Evolutionary conservation across 352 stramenopile genomes (phyloP).

Genomic region (Blastocystis sp.): DNA sequence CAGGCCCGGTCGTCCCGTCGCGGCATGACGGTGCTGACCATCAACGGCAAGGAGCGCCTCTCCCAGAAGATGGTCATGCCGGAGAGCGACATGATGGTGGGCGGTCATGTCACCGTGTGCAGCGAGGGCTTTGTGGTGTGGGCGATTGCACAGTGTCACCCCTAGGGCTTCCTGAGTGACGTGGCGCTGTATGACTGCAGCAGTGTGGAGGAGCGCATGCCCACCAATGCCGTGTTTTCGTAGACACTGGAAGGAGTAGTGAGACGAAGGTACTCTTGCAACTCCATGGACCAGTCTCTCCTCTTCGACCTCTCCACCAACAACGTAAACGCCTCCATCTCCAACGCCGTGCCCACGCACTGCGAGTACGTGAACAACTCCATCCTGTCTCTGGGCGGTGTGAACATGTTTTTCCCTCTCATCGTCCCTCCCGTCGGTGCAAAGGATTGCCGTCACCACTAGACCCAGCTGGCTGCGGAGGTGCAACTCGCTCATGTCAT

Average conservation of each 20-base stretch:
- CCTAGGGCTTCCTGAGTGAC: neutral
- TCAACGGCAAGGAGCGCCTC: neutral
- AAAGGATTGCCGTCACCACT: neutral
- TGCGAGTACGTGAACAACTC: conserved; percentile 23
- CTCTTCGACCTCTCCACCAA: conserved; percentile 3
- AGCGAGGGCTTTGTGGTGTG: conserved; percentile 10
- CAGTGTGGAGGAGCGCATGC: neutral
- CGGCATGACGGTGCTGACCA: neutral
- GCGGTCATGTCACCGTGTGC: neutral
- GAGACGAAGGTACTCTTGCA: neutral
- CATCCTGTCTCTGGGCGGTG: neutral
- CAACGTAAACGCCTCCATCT: conserved; percentile 16
- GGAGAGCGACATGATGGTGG: neutral
- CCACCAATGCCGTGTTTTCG: conserved; percentile 2
- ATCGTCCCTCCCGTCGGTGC: neutral
- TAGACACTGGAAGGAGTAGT: neutral
- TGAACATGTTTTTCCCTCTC: conserved; percentile 12
- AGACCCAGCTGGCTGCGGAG: neutral
- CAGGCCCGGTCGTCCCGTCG: neutral
- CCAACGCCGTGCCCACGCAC: neutral
- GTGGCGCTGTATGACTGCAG: conserved; percentile 19
- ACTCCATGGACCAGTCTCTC: neutral
- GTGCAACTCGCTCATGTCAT: conserved; percentile 8
- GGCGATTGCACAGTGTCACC: too few species aligned
- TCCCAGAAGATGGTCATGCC: conserved; percentile 24